Evolutionary conservation across 805 yeast genomes (phyloP), one percentile per base, ranked within the genome.

Genomic region (Wickerhamiella nectarea): DNA sequence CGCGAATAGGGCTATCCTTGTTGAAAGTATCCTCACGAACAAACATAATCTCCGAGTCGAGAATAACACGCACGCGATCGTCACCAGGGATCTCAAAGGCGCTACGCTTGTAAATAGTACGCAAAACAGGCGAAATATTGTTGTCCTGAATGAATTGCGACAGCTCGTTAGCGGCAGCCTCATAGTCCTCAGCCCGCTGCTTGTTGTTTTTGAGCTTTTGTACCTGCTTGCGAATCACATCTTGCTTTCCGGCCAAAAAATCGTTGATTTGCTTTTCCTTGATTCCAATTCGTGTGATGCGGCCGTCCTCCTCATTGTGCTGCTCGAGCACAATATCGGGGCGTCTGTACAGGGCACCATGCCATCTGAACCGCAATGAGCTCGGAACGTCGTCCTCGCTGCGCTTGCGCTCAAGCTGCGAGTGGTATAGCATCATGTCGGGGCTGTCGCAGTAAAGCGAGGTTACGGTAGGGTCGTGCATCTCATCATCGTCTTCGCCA

Each of bases 21-120:
- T 87, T 95, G 57, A 89, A 80, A 0, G 89, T 64, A 60, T 89
- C 97, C 60, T 89, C 98, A 54, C 97, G 75, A 48, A 89, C 78
- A 58, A 83, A 87, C 42, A 78, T 58, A 45, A 91, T 75, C 59
- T 91, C 91, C 12, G 93, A 80, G 63, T 89, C 97, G 50, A 89
- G 83, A 36, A 83, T 78, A 48, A 91, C 78, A 59, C 97, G 77
- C 31, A 87, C 80, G 56, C 89, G 75, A 60, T 87, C 93, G 60
- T 91, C 97, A 46, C 96, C 96, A 2, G 98, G 98, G 54, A 89
- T 89, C 68, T 89, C 96, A 69, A 91, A 89, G 2, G 97, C 97
- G 5, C 95, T 83, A 62, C 97, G 74, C 34, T 85, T 82, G 65
- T 83, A 85, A 29, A 79, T 74, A 9, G 95, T 74, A 65, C 97